Evolutionary conservation across 2,329 filamentous ascomycete genomes (phyloP), one percentile per base, ranked within the genome.

Genomic region (Orbilia oligospora): DNA sequence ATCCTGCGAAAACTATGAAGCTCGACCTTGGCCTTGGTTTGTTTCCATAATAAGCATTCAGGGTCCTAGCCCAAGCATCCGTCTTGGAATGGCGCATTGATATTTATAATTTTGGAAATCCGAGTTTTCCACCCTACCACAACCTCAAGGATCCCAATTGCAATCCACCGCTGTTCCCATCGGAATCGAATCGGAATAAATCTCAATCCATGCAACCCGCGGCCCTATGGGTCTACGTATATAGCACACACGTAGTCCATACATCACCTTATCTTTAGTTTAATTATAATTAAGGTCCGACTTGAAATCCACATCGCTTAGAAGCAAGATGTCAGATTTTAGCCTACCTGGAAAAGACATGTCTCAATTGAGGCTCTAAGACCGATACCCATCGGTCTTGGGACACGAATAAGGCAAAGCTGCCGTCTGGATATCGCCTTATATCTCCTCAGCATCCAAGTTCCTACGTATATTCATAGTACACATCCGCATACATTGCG

Each of bases 11-110:
- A 16, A 5, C 14, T n/a, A 9, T 20, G 44, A 46, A 46, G 44
- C n/a, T 46, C n/a, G 44, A 44, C 4, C 55, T 24, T 6, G 55
- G 33, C 6, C 27, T 30, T 30, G 27, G 27, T 30, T 41, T 41
- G 55, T 61, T 61, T 61, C 55, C 55, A 61, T 41, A 61, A 61
- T 61, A 61, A 61, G 55, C 55, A 61, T 38, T 61, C 20, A 61
- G 55, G 55, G 33, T 61, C 55, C 30, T n/a, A 9, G 38, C 38
- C 38, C n/a, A 46, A 14, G n/a, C n/a, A 38, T 56, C 53, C 53
- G 53, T n/a, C 53, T 38, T 56, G 53, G 18, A 33, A 61, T 61
- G 55, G 55, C 55, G 33, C 24, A 18, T 46, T 46, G n/a, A 14
- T 36, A n/a, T 36, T 33, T 56, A 36, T 53, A 56, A 36, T 38